Evolutionary conservation across 2,329 filamentous ascomycete genomes (phyloP).

Genomic region (Exserohilum turcica): DNA sequence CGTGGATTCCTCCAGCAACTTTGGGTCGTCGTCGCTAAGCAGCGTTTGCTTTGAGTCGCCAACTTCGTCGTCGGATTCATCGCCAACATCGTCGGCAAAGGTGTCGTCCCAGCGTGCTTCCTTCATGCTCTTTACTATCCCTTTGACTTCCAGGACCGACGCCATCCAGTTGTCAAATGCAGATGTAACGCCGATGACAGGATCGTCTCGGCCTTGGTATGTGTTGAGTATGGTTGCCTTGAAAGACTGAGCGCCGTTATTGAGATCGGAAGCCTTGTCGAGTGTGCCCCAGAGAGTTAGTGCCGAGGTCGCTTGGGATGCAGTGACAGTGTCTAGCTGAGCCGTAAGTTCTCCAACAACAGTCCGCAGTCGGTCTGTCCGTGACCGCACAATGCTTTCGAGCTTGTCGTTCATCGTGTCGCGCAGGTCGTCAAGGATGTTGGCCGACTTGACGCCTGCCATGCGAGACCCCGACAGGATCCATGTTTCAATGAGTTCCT

Average conservation of each 20-base stretch:
- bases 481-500: slow-evolving; percentile 74
- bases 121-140: slow-evolving; percentile 67
- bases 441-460: slow-evolving; percentile 68
- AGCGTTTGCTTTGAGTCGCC: slow-evolving; percentile 68
- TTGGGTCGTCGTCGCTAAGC: slow-evolving; percentile 74
- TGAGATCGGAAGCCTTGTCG: slow-evolving; percentile 68
- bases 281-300: slow-evolving; percentile 70
- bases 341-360: slow-evolving; percentile 69
- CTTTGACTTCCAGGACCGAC: slow-evolving; percentile 70
- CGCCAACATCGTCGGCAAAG: slow-evolving; percentile 72
- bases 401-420: slow-evolving; percentile 71
- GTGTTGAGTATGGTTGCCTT: slow-evolving; percentile 71
- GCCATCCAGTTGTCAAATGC: slow-evolving; percentile 74
- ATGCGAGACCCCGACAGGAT: slow-evolving; percentile 69
- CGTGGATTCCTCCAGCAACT: slow-evolving; percentile 64
- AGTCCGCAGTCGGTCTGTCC: slow-evolving; percentile 67
- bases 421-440: slow-evolving; percentile 71
- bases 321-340: slow-evolving; percentile 65
- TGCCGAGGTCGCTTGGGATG: slow-evolving; percentile 47
- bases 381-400: slow-evolving; percentile 64
- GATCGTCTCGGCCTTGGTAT: slow-evolving; percentile 72
- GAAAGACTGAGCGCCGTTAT: slow-evolving; percentile 69
- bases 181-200: slow-evolving; percentile 65
- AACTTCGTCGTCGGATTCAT: slow-evolving; percentile 72
- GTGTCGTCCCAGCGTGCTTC: slow-evolving; percentile 78